Conservation (phyloP, 257 asterid genomes). For the Lithospermum erythrorhizon region DNA sequence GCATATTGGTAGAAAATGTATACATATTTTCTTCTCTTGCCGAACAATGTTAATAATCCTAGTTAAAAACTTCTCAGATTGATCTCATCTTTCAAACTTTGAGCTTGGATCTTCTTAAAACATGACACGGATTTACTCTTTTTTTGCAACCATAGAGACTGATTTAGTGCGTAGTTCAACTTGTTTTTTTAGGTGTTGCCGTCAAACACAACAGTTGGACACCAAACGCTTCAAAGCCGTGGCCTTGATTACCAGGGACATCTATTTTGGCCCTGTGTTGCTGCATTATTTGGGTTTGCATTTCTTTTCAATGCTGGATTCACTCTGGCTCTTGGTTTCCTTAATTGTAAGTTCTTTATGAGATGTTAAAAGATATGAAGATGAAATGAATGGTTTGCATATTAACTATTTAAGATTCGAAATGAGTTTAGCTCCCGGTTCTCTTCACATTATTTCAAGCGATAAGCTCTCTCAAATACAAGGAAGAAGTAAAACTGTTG, state of each 20-base stretch:
- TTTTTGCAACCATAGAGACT: too few species aligned
- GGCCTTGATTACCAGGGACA: slow-evolving; percentile 26
- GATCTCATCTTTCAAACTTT: too few species aligned
- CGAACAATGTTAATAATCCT: too few species aligned
- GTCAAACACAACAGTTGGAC: slow-evolving; percentile 33
- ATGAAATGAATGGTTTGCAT: background rate
- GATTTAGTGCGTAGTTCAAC: too few species aligned
- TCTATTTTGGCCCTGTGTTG: slow-evolving; percentile 45
- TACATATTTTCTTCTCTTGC: too few species aligned
- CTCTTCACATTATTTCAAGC: slow-evolving; percentile 25
- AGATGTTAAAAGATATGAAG: background rate
- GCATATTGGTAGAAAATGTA: too few species aligned
- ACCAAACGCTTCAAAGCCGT: slow-evolving; percentile 26
- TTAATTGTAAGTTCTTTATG: slow-evolving; percentile 34
- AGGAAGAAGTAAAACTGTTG: slow-evolving; percentile 1
- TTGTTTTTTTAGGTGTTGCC: slow-evolving; percentile 6
- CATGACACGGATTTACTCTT: too few species aligned
- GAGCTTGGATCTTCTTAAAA: too few species aligned
- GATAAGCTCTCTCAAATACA: slow-evolving; percentile 13
- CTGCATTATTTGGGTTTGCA: slow-evolving; percentile 47
- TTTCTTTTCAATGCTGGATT: slow-evolving; percentile 48
- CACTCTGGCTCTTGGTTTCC: slow-evolving; percentile 35
- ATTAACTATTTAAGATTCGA: background rate
- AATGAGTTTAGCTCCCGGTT: slow-evolving; percentile 17
- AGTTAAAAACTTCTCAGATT: too few species aligned